Percentiles rank a stretch among this genome's conserved stretches.
These are phyloP conservation scores for Ramalina intermedia DNA, from an alignment of 495 filamentous ascomycete species.

Conservation along the genomic window DNA sequence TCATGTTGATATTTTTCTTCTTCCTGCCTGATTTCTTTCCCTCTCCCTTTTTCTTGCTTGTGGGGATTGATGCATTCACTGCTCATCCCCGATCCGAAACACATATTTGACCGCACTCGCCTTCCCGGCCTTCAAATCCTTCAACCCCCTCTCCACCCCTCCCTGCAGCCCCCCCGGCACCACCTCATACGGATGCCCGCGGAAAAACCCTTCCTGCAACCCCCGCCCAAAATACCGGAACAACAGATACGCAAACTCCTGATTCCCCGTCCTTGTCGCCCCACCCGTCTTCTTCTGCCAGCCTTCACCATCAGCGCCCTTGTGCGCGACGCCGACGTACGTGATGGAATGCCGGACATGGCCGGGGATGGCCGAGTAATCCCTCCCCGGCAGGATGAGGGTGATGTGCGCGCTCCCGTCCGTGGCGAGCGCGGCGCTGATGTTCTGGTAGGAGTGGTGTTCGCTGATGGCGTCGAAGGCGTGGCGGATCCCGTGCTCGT, in stretches of 20 bases:
- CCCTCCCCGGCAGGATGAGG: conserved; percentile 30
- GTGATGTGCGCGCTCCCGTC: conserved; percentile 29
- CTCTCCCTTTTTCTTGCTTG: no score
- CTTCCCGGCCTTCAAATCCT: conserved; percentile 44
- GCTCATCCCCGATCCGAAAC: conserved; percentile 43
- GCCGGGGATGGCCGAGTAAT: conserved; percentile 23
- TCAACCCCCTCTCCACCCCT: conserved; percentile 33
- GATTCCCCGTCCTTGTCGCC: conserved; percentile 10
- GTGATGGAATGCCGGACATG: conserved; percentile 22
- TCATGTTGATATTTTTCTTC: no score
- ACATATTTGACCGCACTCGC: conserved; percentile 58
- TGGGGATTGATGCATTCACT: no score
- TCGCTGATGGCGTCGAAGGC: conserved; percentile 47
- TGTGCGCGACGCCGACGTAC: conserved; percentile 37
- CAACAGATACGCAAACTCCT: conserved; percentile 43
- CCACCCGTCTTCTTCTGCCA: conserved; percentile 12
- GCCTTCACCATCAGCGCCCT: conserved; percentile 14
- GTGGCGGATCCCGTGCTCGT: conserved; percentile 19
- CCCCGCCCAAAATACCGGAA: conserved; percentile 35
- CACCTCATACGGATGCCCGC: conserved; percentile 42
- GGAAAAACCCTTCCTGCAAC: conserved; percentile 44
- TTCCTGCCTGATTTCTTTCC: no score
- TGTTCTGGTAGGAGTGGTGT: conserved; percentile 30
- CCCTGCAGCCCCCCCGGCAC: conserved; percentile 42
- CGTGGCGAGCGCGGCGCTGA: conserved; percentile 29